A percentile compares a stretch with the other conserved stretches of the same genome.
Evolutionary conservation across 768 basidiomycete species (phyloP).

Genomic region (Tulasnella sp.): DNA sequence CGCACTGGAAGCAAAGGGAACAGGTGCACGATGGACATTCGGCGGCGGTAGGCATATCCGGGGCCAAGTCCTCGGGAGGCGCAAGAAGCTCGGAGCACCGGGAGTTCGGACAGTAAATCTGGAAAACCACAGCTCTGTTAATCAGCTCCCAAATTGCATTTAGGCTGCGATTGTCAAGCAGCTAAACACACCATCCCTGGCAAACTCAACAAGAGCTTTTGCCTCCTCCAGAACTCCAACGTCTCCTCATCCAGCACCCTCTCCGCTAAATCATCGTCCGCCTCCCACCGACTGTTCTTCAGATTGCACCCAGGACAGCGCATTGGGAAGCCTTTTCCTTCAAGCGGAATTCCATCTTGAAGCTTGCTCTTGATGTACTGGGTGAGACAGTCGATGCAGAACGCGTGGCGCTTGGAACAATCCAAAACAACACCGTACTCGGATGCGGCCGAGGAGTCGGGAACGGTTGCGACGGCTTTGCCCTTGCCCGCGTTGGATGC

Average conservation of each 20-base stretch:
- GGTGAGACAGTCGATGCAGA: constrained; percentile 18
- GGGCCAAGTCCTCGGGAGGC: constrained; percentile 11
- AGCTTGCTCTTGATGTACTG: constrained; percentile 18
- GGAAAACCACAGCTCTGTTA: neutral
- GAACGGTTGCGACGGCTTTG: neutral
- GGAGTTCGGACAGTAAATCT: constrained; percentile 11
- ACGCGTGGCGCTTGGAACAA: neutral
- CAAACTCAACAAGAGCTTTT: constrained; percentile 6
- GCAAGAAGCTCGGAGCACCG: constrained; percentile 18
- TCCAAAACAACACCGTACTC: neutral
- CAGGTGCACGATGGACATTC: constrained; percentile 11
- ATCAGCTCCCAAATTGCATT: neutral
- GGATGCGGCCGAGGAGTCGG: neutral
- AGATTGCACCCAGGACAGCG: constrained; percentile 4
- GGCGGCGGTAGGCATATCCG: neutral
- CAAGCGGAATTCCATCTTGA: neutral
- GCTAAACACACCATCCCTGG: neutral
- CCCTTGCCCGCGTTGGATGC: neutral
- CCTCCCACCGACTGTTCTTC: neutral
- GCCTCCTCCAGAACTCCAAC: constrained; percentile 11
- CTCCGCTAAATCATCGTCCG: constrained; percentile 12
- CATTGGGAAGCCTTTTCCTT: constrained; percentile 3
- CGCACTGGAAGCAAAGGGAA: constrained; percentile 8
- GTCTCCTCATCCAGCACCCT: neutral
- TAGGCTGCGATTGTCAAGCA: neutral